phyloP scores from a whole-genome alignment of 139 green algal species.

The Dunaliella primolecta region DNA sequence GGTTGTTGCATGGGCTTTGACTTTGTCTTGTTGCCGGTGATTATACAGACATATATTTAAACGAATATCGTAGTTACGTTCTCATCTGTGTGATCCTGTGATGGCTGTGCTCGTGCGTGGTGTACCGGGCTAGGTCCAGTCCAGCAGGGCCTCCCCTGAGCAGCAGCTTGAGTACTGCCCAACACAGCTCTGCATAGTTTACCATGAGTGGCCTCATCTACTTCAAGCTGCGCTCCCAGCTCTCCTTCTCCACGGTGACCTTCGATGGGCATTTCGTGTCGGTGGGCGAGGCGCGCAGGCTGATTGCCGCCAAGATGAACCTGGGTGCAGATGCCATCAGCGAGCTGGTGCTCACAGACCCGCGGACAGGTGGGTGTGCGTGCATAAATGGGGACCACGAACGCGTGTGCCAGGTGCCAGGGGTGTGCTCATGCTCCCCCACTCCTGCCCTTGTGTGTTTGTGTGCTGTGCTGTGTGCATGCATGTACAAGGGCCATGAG shows the following conservation, averaged over 20 bases:
- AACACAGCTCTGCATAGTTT: no score
- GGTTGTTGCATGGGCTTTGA: no score
- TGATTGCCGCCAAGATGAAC: slow-evolving; percentile 74
- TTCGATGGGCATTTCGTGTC: slow-evolving; percentile 75
- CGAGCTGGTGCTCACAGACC: slow-evolving; percentile 65
- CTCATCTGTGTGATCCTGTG: no score
- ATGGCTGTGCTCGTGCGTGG: no score
- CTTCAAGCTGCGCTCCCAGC: slow-evolving; percentile 69
- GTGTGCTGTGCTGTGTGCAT: slow-evolving; percentile 55
- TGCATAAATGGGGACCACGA: slow-evolving; percentile 55
- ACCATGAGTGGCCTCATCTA: slow-evolving; percentile 37
- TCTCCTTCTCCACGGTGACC: slow-evolving; percentile 50
- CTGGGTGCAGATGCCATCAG: slow-evolving; percentile 52
- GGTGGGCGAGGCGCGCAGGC: slow-evolving; percentile 71
- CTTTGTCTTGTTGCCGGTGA: no score
- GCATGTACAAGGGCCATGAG: slow-evolving; percentile 1
- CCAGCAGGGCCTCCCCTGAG: no score
- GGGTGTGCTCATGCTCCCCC: slow-evolving; percentile 45
- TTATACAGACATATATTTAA: no score
- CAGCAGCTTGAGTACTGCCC: no score
- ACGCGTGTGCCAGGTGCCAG: slow-evolving; percentile 25
- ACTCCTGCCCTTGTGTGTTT: slow-evolving; percentile 58
- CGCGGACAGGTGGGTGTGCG: slow-evolving; percentile 35
- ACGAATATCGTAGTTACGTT: no score
- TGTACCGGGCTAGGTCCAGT: no score